A percentile compares a stretch with the other conserved stretches of the same genome.
phyloP scores from a whole-genome alignment of 2,329 filamentous ascomycete genomes.

The Alternaria sp. region DNA sequence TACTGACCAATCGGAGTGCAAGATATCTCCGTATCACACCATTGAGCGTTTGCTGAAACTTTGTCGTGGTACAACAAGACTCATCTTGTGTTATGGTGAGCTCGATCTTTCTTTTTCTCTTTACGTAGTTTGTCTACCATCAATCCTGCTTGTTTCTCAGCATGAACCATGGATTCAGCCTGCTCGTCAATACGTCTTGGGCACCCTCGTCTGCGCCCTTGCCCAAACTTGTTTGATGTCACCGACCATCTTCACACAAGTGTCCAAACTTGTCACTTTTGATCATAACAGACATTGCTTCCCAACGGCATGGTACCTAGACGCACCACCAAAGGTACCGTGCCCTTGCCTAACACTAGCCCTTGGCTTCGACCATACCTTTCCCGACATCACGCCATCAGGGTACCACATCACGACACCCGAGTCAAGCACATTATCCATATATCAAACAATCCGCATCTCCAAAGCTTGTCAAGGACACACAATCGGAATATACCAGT shows the following conservation, averaged over 20 bases:
- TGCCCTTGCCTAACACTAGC: not conserved
- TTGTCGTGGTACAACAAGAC: not conserved
- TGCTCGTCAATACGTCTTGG: not conserved
- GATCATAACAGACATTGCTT: not conserved
- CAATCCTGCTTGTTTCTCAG: not conserved
- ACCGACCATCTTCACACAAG: not conserved
- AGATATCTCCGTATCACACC: slow-evolving; percentile 6
- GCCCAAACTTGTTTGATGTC: not conserved
- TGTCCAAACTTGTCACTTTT: not conserved
- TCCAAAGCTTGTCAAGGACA: not conserved
- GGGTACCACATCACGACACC: slow-evolving; percentile 15
- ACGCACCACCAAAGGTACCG: not conserved
- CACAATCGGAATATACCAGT: slow-evolving; percentile 3
- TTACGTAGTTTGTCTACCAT: not conserved
- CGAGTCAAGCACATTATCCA: not conserved
- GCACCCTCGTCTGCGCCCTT: not conserved
- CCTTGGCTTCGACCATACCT: not conserved
- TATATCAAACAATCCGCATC: slow-evolving; percentile 7
- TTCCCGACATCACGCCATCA: slow-evolving; percentile 29
- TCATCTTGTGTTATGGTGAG: not conserved
- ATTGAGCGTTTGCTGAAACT: not conserved
- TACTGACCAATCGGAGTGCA: slow-evolving; percentile 24
- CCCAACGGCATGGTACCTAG: not conserved
- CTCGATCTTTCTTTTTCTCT: not conserved
- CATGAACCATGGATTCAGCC: not conserved